A percentile compares a stretch with the other conserved stretches of the same genome.
Evolutionary conservation across 345 rosid genomes (phyloP).

Genomic region (Brassica nigra): DNA sequence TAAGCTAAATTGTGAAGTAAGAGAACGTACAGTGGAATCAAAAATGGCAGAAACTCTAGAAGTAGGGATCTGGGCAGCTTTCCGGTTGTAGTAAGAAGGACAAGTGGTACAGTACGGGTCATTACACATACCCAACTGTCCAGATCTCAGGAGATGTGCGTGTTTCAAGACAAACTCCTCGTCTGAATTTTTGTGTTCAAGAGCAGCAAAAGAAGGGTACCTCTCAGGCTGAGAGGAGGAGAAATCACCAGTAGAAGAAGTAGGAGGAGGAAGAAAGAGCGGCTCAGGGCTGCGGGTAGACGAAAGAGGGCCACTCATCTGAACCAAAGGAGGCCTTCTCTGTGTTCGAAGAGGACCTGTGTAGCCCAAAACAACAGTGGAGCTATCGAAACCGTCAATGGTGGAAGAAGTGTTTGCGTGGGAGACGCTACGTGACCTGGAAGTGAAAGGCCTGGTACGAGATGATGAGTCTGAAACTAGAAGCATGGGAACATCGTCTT

Average conservation of each 20-base stretch:
- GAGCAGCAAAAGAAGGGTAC: constrained; percentile 44
- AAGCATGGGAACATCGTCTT: background rate
- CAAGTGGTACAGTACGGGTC: constrained; percentile 96
- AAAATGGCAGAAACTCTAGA: constrained; percentile 53
- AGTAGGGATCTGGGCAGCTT: constrained; percentile 41
- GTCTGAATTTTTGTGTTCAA: constrained; percentile 48
- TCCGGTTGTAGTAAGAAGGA: constrained; percentile 60
- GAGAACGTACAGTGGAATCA: constrained; percentile 52
- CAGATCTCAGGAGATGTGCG: constrained; percentile 76
- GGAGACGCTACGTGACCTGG: constrained; percentile 65
- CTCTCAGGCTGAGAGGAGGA: constrained; percentile 45
- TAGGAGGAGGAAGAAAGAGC: constrained; percentile 30
- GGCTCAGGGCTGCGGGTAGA: constrained; percentile 43
- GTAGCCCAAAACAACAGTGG: constrained; percentile 53
- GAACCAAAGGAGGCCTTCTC: constrained; percentile 53
- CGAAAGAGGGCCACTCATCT: constrained; percentile 74
- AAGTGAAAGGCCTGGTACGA: constrained; percentile 30
- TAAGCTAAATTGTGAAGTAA: background rate
- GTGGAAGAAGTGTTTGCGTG: constrained; percentile 53
- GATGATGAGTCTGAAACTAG: constrained; percentile 22
- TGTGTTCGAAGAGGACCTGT: constrained; percentile 83
- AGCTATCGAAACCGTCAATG: constrained; percentile 52
- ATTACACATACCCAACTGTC: constrained; percentile 79
- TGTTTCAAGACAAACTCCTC: constrained; percentile 55
- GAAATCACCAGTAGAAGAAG: constrained; percentile 23